phyloP scores from a whole-genome alignment of 2,329 filamentous ascomycete species.

The Aspergillus terreus region DNA sequence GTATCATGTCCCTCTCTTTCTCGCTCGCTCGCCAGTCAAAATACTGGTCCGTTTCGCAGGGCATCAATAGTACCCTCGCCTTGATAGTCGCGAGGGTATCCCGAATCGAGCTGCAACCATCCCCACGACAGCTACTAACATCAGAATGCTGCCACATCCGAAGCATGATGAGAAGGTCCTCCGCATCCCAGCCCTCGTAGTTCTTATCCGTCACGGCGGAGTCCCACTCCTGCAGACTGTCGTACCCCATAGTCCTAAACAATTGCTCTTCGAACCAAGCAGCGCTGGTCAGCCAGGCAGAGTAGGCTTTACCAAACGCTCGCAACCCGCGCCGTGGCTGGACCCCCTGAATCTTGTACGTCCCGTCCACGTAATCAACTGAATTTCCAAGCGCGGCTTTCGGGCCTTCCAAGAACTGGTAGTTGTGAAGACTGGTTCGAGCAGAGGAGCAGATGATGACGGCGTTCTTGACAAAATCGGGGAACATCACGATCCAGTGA shows the following conservation, averaged over 20 bases:
- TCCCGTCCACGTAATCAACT: constrained; percentile 38
- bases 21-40: constrained; percentile 29
- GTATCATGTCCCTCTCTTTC: constrained; percentile 7
- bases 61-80: constrained; percentile 32
- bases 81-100: constrained; percentile 17
- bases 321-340: constrained; percentile 31
- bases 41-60: constrained; percentile 36
- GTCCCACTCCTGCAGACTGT: constrained; percentile 37
- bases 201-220: constrained; percentile 25
- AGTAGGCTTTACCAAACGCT: constrained; percentile 47
- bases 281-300: constrained; percentile 46
- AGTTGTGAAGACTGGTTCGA: constrained; percentile 46
- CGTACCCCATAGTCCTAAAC: constrained; percentile 36
- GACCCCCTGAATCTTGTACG: constrained; percentile 4
- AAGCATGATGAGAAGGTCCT: constrained; percentile 42
- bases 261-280: constrained; percentile 44
- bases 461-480: constrained; percentile 36
- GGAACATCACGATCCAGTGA: constrained; percentile 46
- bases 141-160: constrained; percentile 46
- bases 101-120: constrained; percentile 1
- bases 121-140: constrained; percentile 10
- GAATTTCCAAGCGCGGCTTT: constrained; percentile 41
- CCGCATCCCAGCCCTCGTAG: constrained; percentile 41
- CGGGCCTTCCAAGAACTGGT: constrained; percentile 47
- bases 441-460: constrained; percentile 47